Conservation (phyloP, 169 alveolate species). For the Eimeria tenella region DNA sequence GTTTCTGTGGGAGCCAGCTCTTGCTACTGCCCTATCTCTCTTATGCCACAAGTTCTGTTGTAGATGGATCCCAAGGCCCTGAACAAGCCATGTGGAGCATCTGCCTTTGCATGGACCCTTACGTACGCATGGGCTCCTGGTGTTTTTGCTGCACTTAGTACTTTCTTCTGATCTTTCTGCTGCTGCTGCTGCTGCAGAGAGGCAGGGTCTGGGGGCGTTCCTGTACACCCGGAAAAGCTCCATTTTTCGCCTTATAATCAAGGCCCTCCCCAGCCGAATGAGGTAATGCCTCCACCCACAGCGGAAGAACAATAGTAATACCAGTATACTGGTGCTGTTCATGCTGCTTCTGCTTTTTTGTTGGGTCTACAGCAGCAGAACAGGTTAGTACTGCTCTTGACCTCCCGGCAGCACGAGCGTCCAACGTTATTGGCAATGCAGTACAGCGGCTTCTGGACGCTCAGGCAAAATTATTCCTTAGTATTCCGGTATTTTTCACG, state of each 20-base stretch:
- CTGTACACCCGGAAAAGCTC: conserved; percentile 74
- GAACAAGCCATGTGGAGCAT: too few relatives aligned
- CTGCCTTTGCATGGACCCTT: neutral
- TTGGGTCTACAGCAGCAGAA: neutral
- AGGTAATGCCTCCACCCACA: conserved; percentile 55
- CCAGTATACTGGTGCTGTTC: neutral
- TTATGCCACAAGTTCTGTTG: neutral
- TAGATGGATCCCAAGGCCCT: neutral
- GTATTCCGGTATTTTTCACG: too few relatives aligned
- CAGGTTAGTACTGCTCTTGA: neutral
- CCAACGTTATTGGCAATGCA: neutral
- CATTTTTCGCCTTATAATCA: conserved; percentile 65
- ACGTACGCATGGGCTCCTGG: neutral
- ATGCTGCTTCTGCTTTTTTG: neutral
- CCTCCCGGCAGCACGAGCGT: neutral
- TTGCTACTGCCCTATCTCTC: neutral
- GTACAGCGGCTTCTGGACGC: neutral
- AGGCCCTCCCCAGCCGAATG: conserved; percentile 66
- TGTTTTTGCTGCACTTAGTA: neutral
- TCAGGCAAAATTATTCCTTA: too few relatives aligned
- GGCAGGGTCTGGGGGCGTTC: conserved; percentile 77
- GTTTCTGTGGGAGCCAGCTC: too few relatives aligned
- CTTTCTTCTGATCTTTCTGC: neutral
- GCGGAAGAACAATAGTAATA: conserved; percentile 44
- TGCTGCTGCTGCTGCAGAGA: conserved; percentile 48